Evolutionary conservation across 257 asterid species (phyloP).

Genomic region (Solanum chiquidenum): DNA sequence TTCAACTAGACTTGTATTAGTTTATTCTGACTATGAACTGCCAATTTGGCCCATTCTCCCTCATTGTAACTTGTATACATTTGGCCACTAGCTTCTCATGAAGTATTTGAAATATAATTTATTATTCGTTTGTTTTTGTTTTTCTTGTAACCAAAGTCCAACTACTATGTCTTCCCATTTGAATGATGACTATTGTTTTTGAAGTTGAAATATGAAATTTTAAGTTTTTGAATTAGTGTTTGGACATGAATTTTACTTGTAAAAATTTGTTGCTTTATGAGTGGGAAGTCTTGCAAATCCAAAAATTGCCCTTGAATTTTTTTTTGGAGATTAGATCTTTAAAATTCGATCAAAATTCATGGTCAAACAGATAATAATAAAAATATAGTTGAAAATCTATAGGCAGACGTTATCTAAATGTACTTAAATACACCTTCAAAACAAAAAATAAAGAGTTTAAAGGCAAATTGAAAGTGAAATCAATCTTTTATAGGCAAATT

Average conservation of each 20-base stretch:
- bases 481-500: background rate
- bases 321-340: too few species aligned
- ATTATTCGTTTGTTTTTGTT: background rate
- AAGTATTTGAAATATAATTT: background rate
- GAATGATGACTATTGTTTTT: background rate
- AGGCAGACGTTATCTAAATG: background rate
- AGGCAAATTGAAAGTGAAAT: background rate
- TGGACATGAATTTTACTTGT: background rate
- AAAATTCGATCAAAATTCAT: background rate
- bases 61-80: background rate
- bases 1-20: background rate
- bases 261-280: background rate
- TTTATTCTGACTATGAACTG: background rate
- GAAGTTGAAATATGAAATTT: background rate
- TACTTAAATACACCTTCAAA: background rate
- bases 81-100: background rate
- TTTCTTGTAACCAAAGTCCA: background rate
- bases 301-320: background rate
- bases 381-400: background rate
- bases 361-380: background rate
- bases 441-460: background rate
- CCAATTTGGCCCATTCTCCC: background rate
- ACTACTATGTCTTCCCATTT: background rate
- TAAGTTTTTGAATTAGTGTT: background rate
- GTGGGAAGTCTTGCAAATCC: background rate